These are phyloP conservation scores for Parietaria judaica DNA, from an alignment of 306 rosid genomes.

Conservation along the genomic window DNA sequence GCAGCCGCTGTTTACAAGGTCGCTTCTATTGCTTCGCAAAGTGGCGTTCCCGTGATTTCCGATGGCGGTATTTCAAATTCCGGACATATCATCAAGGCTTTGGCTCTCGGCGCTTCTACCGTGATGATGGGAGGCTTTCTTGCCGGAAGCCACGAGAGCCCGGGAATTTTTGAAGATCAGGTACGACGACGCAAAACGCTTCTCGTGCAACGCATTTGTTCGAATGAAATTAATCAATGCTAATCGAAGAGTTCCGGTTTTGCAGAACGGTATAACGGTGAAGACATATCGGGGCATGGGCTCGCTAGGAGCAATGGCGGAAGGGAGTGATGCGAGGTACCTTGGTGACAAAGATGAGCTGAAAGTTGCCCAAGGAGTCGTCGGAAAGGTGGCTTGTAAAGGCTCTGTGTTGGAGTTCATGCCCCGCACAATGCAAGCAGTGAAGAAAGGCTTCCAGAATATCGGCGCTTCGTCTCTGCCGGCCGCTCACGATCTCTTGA, in stretches of 20 bases:
- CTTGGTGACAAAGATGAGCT: conserved; percentile 78
- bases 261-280: conserved; percentile 63
- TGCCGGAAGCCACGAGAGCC: conserved; percentile 87
- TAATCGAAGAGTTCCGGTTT: conserved; percentile 13
- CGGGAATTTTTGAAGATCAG: conserved; percentile 70
- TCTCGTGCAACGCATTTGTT: too few species aligned
- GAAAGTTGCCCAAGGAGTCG: conserved; percentile 93
- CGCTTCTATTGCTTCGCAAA: conserved; percentile 58
- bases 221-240: too few species aligned
- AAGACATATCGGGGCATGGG: conserved; percentile 96
- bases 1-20: conserved; percentile 92
- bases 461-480: conserved; percentile 78
- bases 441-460: conserved; percentile 94
- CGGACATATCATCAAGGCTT: conserved; percentile 85
- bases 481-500: conserved; percentile 83
- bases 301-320: conserved; percentile 95
- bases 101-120: conserved; percentile 78
- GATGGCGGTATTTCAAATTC: conserved; percentile 94
- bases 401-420: conserved; percentile 83
- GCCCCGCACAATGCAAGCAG: conserved; percentile 94
- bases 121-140: conserved; percentile 97
- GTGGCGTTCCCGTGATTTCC: conserved; percentile 78
- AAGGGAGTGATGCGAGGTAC: conserved; percentile 88
- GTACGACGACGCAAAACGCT: conserved; percentile 33
- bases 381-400: conserved; percentile 89